Evolutionary conservation across 2,329 filamentous ascomycete genomes (phyloP), one percentile per base, ranked within the genome.

Genomic region (Talaromyces sp.): DNA sequence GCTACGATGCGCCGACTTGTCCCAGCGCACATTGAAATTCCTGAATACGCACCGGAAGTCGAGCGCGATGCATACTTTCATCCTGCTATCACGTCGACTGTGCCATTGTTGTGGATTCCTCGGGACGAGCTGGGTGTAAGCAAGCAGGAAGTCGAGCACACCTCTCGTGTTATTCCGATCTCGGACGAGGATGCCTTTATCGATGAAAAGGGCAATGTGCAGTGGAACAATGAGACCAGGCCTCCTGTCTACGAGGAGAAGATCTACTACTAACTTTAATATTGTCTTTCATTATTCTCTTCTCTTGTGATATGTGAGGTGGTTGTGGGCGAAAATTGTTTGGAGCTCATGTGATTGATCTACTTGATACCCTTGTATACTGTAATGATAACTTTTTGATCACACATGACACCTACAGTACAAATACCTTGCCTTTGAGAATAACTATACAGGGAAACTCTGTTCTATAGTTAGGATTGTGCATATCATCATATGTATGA

Each of bases 61-160:
- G 83, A 88, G 68, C 77, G 79, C 10, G 80, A 88, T 52, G 91
- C 89, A 0, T 93, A 90, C 74, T 83, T 83, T 72, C 86, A 91
- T 62, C 89, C 91, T 0, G 81, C 87, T 0, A 80, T 93, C 68
- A 82, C 73, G 22, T 79, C 83, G 61, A 63, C 80, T 64, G 73
- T 82, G 1, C 89, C 89, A 1, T 75, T 90, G 31, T 78, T 96
- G n/a, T 96, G 91, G 91, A 89, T 96, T 56, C 90, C 91, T 0
- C 80, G 83, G 59, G 91, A 96, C 66, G 75, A 81, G 1, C 82
- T 85, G 22, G 89, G 90, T 9, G 83, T 96, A 41, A 90, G 86
- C 56, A 80, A 80, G 65, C 89, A 95, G 69, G 91, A 96, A 73
- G 80, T 94, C 55, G 79, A 79, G 11, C 88, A 94, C 65, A 89